phyloP scores from a whole-genome alignment of 2,329 filamentous ascomycete species.

The Alternaria arborescens region DNA sequence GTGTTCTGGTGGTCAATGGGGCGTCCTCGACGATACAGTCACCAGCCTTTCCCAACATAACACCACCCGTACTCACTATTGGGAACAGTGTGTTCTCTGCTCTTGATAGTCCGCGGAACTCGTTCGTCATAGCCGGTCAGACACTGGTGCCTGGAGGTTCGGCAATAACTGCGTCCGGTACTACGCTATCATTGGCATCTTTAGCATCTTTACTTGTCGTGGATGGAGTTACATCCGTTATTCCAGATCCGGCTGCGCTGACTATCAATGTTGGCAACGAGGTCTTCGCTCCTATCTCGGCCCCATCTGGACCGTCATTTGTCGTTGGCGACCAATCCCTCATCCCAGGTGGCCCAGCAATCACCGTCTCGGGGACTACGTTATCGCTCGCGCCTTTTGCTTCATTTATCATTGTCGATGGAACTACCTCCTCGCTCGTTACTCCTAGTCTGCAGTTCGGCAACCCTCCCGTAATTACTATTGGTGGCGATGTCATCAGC shows the following conservation, averaged over 20 bases:
- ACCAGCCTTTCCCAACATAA: conserved; percentile 19
- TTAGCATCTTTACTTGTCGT: conserved; percentile 42
- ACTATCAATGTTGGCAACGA: conserved; percentile 41
- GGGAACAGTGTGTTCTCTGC: conserved; percentile 34
- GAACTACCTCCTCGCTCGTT: conserved; percentile 44
- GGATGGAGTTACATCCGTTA: conserved; percentile 43
- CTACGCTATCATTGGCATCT: conserved; percentile 40
- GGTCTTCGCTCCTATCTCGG: conserved; percentile 35
- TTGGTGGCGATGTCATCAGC: conserved; percentile 29
- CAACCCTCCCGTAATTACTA: conserved; percentile 30
- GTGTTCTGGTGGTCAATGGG: conserved; percentile 45
- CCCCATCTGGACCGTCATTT: conserved; percentile 44
- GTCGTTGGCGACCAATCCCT: conserved; percentile 50
- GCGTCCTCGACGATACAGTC: conserved; percentile 45
- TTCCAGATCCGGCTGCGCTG: conserved; percentile 35
- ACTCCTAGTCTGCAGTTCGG: conserved; percentile 24
- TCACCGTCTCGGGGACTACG: conserved; percentile 44
- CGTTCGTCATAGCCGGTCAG: conserved; percentile 51
- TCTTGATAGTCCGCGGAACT: conserved; percentile 37
- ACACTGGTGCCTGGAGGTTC: conserved; percentile 48
- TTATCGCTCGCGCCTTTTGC: conserved; percentile 41
- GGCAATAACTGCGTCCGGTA: conserved; percentile 40
- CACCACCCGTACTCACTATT: conserved; percentile 28
- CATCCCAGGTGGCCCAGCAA: conserved; percentile 41
- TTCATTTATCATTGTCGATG: conserved; percentile 43